These are phyloP conservation scores for Tuber calosporum DNA, from an alignment of 495 filamentous ascomycete genomes.

Conservation along the genomic window DNA sequence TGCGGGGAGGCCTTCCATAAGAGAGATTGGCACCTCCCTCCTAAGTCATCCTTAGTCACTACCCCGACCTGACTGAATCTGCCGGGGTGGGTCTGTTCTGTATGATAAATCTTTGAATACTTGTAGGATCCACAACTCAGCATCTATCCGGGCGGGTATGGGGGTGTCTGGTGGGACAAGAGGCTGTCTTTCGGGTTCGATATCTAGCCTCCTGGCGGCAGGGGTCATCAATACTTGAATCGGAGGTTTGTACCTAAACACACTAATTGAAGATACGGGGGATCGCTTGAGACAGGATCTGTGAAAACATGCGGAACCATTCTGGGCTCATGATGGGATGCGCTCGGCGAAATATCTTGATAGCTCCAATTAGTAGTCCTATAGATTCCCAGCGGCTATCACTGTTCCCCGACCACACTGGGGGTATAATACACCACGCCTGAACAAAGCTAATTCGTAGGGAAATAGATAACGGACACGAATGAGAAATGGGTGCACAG, in stretches of 20 bases:
- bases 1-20: background rate
- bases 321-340: background rate
- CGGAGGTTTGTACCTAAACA: background rate
- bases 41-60: no score
- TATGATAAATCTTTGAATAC: background rate
- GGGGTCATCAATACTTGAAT: background rate
- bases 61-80: background rate
- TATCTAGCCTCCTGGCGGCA: background rate
- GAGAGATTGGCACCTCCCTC: background rate
- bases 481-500: background rate
- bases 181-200: background rate
- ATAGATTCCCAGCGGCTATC: background rate
- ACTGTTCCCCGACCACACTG: background rate
- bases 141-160: background rate
- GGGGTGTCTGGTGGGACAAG: background rate
- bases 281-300: background rate
- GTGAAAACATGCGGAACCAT: background rate
- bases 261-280: background rate
- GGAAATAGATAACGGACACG: background rate
- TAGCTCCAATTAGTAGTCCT: background rate
- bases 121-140: background rate
- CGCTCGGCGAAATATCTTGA: background rate
- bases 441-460: background rate
- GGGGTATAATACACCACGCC: background rate
- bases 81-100: background rate